These are phyloP conservation scores for Fonsecaea nubica DNA, from an alignment of 2,329 filamentous ascomycete species.

Conservation along the genomic window DNA sequence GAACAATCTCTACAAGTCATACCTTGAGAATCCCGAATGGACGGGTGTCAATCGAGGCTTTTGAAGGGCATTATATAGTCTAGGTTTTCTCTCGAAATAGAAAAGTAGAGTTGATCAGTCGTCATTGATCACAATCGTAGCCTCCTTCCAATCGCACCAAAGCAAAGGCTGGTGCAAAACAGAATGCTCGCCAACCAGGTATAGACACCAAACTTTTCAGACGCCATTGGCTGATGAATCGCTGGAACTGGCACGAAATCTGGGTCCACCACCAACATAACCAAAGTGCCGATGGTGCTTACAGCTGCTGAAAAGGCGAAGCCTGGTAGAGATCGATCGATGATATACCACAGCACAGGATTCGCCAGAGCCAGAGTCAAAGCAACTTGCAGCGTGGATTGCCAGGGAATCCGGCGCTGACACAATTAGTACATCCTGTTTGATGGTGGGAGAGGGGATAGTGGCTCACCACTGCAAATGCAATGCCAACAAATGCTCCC, in stretches of 20 bases:
- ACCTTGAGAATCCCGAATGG: slow-evolving; percentile 39
- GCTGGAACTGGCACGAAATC: slow-evolving; percentile 76
- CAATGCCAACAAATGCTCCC: slow-evolving; percentile 74
- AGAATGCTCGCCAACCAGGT: slow-evolving; percentile 93
- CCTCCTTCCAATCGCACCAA: slow-evolving; percentile 90
- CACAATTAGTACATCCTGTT: slow-evolving; percentile 17
- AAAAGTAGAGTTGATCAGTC: background rate
- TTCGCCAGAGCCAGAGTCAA: slow-evolving; percentile 88
- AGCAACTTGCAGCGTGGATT: slow-evolving; percentile 91
- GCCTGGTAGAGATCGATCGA: slow-evolving; percentile 86
- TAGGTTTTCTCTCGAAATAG: slow-evolving; percentile 8
- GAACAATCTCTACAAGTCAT: slow-evolving; percentile 40
- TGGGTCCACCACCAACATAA: slow-evolving; percentile 77
- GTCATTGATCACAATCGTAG: slow-evolving; percentile 51
- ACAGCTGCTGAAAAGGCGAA: slow-evolving; percentile 79
- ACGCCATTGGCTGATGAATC: slow-evolving; percentile 45
- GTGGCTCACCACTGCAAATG: slow-evolving; percentile 77
- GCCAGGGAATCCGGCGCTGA: slow-evolving; percentile 88
- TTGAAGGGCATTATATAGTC: slow-evolving; percentile 22
- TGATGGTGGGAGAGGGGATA: slow-evolving; percentile 22
- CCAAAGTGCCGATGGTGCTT: slow-evolving; percentile 73
- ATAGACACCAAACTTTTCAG: slow-evolving; percentile 65
- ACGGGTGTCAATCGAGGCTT: slow-evolving; percentile 42
- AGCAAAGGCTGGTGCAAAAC: slow-evolving; percentile 93
- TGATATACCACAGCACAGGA: slow-evolving; percentile 92